Evolutionary conservation across 768 basidiomycete species (phyloP).

Genomic region (Tylopilus rubrobrunneus): DNA sequence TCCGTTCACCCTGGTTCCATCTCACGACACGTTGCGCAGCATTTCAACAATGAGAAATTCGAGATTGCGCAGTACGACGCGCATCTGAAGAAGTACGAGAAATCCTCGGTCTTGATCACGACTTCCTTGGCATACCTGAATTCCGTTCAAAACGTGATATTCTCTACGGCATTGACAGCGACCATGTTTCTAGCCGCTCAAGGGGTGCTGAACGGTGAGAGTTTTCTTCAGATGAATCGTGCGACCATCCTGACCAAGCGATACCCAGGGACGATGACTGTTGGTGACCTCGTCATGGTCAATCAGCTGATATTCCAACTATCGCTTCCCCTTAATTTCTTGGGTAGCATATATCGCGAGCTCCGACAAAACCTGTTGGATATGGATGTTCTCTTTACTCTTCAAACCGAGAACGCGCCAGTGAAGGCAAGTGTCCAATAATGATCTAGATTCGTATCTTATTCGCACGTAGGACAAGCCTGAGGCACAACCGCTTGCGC

Average conservation of each 20-base stretch:
- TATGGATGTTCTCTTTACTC: slow-evolving; percentile 93
- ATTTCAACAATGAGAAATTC: slow-evolving; percentile 95
- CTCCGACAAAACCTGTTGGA: slow-evolving; percentile 93
- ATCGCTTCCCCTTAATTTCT: slow-evolving; percentile 92
- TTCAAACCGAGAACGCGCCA: slow-evolving; percentile 77
- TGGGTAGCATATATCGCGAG: slow-evolving; percentile 97
- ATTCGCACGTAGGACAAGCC: slow-evolving; percentile 55
- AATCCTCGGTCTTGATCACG: slow-evolving; percentile 89
- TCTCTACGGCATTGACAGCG: slow-evolving; percentile 86
- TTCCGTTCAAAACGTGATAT: slow-evolving; percentile 96
- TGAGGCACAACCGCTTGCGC: slow-evolving; percentile 58
- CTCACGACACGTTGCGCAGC: slow-evolving; percentile 40
- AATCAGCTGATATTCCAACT: slow-evolving; percentile 98
- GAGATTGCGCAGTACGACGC: slow-evolving; percentile 92
- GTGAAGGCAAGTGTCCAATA: slow-evolving; percentile 42
- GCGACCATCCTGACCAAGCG: background rate
- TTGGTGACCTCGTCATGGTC: slow-evolving; percentile 98
- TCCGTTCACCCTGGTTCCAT: background rate
- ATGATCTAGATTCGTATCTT: background rate
- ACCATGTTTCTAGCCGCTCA: slow-evolving; percentile 98
- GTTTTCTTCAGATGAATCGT: background rate
- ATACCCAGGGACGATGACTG: slow-evolving; percentile 84
- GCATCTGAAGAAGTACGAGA: slow-evolving; percentile 82
- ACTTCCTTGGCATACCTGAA: slow-evolving; percentile 92
- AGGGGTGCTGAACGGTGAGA: slow-evolving; percentile 81